These are phyloP conservation scores for Lyophyllum atratum DNA, from an alignment of 768 basidiomycete species.

Conservation along the genomic window DNA sequence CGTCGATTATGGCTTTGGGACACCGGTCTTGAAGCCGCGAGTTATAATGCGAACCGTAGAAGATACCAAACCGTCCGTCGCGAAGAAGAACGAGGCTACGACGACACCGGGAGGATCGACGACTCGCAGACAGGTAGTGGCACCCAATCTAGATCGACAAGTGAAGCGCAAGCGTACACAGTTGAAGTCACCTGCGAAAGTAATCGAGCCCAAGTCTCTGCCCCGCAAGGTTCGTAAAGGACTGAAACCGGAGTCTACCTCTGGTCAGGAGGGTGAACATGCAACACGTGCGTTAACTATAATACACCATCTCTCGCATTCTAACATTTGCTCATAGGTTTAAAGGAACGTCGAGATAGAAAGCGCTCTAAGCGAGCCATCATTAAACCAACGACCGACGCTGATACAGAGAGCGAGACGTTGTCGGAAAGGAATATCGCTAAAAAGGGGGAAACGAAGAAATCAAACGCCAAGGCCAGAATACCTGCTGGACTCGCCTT, in stretches of 20 bases:
- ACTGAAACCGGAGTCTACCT: not conserved
- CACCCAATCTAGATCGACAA: not conserved
- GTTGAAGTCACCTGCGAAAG: not conserved
- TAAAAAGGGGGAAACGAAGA: conserved; percentile 24
- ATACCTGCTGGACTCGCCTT: conserved; percentile 55
- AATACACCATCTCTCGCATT: not conserved
- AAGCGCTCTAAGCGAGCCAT: conserved; percentile 62
- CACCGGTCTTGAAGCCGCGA: conserved; percentile 58
- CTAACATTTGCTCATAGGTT: conserved; percentile 40
- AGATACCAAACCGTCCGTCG: not conserved
- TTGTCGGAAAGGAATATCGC: conserved; percentile 13
- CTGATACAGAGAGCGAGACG: conserved; percentile 18
- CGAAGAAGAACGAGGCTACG: conserved; percentile 5
- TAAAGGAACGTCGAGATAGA: conserved; percentile 64
- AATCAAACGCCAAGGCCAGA: conserved; percentile 33
- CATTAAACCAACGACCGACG: conserved; percentile 33
- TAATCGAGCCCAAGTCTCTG: not conserved
- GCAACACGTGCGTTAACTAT: conserved; percentile 3
- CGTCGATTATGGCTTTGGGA: conserved; percentile 44
- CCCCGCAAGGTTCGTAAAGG: not conserved
- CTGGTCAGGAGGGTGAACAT: conserved; percentile 1
- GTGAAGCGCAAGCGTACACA: conserved; percentile 1
- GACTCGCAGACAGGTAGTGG: not conserved
- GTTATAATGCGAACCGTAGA: conserved; percentile 13
- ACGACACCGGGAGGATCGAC: not conserved